Evolutionary conservation across 306 rosid species (phyloP).

Genomic region (Arachis hypogaea): DNA sequence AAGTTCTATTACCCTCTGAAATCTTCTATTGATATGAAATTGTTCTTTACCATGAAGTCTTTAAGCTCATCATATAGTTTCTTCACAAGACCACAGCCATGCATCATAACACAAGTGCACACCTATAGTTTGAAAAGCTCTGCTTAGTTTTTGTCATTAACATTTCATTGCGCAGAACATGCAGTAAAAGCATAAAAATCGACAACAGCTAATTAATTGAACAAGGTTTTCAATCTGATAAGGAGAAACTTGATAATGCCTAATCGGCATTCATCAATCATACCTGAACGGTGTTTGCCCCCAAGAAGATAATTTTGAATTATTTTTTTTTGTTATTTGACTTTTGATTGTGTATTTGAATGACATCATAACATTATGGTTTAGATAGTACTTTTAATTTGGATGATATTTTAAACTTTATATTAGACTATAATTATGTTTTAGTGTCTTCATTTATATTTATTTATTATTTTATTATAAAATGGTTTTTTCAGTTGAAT

Average conservation of each 20-base stretch:
- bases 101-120: slow-evolving; percentile 99
- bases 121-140: slow-evolving; percentile 54
- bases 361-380: no score
- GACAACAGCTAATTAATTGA: not conserved
- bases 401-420: no score
- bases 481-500: no score
- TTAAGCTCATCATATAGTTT: slow-evolving; percentile 75
- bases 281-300: slow-evolving; percentile 92
- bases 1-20: slow-evolving; percentile 80
- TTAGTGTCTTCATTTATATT: no score
- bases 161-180: no score
- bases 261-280: slow-evolving; percentile 16
- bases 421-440: no score
- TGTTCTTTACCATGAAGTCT: slow-evolving; percentile 86
- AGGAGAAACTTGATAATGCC: slow-evolving; percentile 21
- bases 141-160: not conserved
- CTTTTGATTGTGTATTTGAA: no score
- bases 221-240: not conserved
- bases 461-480: no score
- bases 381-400: no score
- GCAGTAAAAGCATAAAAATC: not conserved
- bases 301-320: slow-evolving; percentile 61
- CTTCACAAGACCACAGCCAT: slow-evolving; percentile 93
- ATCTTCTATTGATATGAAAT: slow-evolving; percentile 84
- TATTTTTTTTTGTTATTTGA: no score